Conservation (phyloP, 176 grass and related monocot species). For the Luzula sylvatica region DNA sequence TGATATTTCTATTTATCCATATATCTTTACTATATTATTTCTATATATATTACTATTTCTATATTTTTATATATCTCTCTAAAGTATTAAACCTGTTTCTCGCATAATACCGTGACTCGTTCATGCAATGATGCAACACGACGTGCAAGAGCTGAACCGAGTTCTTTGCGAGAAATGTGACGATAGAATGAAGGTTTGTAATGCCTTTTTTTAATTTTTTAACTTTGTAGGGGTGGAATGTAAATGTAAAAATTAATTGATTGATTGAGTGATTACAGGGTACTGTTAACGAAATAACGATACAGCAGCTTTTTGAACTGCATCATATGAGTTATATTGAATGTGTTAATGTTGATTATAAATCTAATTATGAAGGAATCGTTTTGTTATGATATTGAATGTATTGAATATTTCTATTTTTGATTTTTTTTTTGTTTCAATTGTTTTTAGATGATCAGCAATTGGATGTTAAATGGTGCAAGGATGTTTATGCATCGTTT, state of each 20-base stretch:
- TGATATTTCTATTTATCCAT: too few relatives aligned
- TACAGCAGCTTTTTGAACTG: slow-evolving; percentile 95
- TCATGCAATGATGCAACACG: slow-evolving; percentile 99
- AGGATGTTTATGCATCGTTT: slow-evolving; percentile 92
- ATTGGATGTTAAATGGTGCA: slow-evolving; percentile 95
- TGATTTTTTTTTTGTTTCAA: slow-evolving; percentile 6
- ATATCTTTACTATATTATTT: too few relatives aligned
- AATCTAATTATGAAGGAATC: slow-evolving; percentile 97
- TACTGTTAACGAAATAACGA: slow-evolving; percentile 93
- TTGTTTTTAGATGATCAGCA: slow-evolving; percentile 75
- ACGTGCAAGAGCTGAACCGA: slow-evolving; percentile 97
- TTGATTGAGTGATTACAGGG: too few relatives aligned
- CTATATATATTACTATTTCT: too few relatives aligned
- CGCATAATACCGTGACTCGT: slow-evolving; percentile 94
- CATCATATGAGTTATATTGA: slow-evolving; percentile 99
- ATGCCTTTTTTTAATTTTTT: slow-evolving; percentile 26
- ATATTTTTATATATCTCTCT: too few relatives aligned
- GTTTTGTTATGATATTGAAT: slow-evolving; percentile 19
- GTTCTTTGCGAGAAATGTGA: slow-evolving; percentile 98
- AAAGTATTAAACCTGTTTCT: too few relatives aligned
- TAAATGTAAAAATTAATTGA: too few relatives aligned
- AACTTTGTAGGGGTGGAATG: too few relatives aligned
- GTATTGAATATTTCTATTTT: background rate
- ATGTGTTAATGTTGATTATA: slow-evolving; percentile 95
- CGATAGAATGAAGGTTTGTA: slow-evolving; percentile 99